These are phyloP conservation scores for Talaromyces sp. DNA, from an alignment of 2,329 filamentous ascomycete genomes.

Conservation along the genomic window DNA sequence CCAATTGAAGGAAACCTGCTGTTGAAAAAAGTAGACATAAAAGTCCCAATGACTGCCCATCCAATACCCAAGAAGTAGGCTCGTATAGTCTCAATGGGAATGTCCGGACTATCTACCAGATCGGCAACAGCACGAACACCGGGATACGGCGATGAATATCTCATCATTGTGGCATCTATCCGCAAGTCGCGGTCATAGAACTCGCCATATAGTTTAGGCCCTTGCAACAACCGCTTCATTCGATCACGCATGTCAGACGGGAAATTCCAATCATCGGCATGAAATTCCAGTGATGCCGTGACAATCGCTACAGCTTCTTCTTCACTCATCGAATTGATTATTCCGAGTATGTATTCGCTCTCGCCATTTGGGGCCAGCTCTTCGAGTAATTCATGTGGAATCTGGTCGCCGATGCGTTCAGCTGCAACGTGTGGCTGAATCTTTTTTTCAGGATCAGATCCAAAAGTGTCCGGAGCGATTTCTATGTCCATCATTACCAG, in stretches of 20 bases:
- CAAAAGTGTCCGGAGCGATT: neutral
- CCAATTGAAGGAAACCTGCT: slow-evolving; percentile 11
- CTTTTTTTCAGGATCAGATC: neutral
- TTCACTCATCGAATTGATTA: slow-evolving; percentile 12
- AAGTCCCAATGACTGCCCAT: slow-evolving; percentile 8
- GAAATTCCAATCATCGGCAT: slow-evolving; percentile 12
- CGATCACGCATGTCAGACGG: slow-evolving; percentile 10
- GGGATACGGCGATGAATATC: slow-evolving; percentile 10
- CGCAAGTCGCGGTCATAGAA: slow-evolving; percentile 9
- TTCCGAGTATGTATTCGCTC: slow-evolving; percentile 9
- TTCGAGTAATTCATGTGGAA: slow-evolving; percentile 10
- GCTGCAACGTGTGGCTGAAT: neutral
- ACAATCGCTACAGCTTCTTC: slow-evolving; percentile 10
- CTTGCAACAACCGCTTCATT: slow-evolving; percentile 10
- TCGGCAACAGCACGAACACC: slow-evolving; percentile 10
- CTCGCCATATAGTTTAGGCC: slow-evolving; percentile 4
- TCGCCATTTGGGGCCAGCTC: slow-evolving; percentile 9
- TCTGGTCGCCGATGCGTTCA: neutral
- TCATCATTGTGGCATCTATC: slow-evolving; percentile 13
- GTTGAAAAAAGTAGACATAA: slow-evolving; percentile 12
- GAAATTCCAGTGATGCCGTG: slow-evolving; percentile 1
- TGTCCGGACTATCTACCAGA: neutral
- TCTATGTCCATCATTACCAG: neutral
- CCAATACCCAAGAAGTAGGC: slow-evolving; percentile 12
- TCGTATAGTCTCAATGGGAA: slow-evolving; percentile 11